Evolutionary conservation across 192 early-diverging fungal species (phyloP).

Genomic region (Powellomyces hirtus): DNA sequence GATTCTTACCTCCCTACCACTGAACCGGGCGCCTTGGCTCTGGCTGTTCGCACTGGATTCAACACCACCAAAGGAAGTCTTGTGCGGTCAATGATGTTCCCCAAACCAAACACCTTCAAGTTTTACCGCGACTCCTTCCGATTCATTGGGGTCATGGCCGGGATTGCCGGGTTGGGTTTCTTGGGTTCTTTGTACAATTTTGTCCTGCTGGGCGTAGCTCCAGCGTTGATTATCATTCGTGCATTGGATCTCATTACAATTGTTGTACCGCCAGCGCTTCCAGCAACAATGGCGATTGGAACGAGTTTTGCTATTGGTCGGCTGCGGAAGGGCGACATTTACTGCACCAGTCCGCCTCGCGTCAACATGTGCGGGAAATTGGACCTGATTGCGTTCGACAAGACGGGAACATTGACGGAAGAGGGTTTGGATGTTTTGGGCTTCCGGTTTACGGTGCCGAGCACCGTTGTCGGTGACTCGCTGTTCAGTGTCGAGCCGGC

Average conservation of each 20-base stretch:
- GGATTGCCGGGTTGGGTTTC: constrained; percentile 84
- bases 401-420: constrained; percentile 96
- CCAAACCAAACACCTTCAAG: constrained; percentile 93
- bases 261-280: constrained; percentile 93
- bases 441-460: constrained; percentile 60
- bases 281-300: constrained; percentile 97
- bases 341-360: constrained; percentile 85
- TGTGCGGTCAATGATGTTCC: constrained; percentile 93
- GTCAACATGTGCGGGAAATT: constrained; percentile 97
- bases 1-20: constrained; percentile 26
- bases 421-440: constrained; percentile 94
- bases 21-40: constrained; percentile 64
- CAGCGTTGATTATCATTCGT: constrained; percentile 74
- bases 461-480: constrained; percentile 2
- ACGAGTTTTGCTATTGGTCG: constrained; percentile 91
- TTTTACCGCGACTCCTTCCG: constrained; percentile 97
- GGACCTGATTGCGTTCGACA: constrained; percentile 97
- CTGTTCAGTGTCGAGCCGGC: not conserved
- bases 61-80: constrained; percentile 96
- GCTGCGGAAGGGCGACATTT: constrained; percentile 77
- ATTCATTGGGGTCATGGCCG: constrained; percentile 88
- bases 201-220: constrained; percentile 69
- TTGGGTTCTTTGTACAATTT: constrained; percentile 87
- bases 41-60: constrained; percentile 91
- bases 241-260: constrained; percentile 96